Evolutionary conservation across 2,329 filamentous ascomycete species (phyloP), one percentile per base, ranked within the genome.

Genomic region (Verticillium isaacii): DNA sequence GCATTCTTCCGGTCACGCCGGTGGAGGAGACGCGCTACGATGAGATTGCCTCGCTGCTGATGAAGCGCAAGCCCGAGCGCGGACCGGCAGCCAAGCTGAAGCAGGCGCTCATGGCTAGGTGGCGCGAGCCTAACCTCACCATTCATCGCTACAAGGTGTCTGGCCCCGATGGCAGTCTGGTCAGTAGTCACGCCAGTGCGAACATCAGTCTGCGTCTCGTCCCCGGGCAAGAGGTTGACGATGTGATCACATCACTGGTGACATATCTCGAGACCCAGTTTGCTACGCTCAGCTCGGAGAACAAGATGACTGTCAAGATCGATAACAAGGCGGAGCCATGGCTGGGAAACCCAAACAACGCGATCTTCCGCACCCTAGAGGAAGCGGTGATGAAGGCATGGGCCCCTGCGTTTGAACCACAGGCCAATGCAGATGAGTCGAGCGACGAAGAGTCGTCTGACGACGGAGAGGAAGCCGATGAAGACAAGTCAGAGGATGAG

Each of bases 251-350:
- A 17, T 80, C 84, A 0, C 80, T 99, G 5, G 86, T 82, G 0
- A 72, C 79, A 1, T 96, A 90, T 70, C 80, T 97, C 0, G 75
- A 86, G 56, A 78, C 83, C 14, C 85, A 93, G 66, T 99, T 97
- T 70, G 81, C 80, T 1, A 76, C 82, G 17, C 86, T 98, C 1
- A 88, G 89, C 34, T 94, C 92, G 1, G 89, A 91, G 64, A 99
- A 99, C 70, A 84, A 82, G 6, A 81, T 99, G 39, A 89, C 82
- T 1, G 85, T 99, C 45, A 89, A 88, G 34, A 93, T 99, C 66
- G 93, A 97, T 66, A 95, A 97, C 71, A 89, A 91, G 75, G 94
- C 95, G 0, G 95, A 99, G 71, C 93, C 95, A 0, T 99, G 95
- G 95, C 85, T 99, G 0, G 94, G 95, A 15, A 92, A 97, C 68